Percentiles rank a stretch among this genome's conserved stretches.
Evolutionary conservation across 2,329 filamentous ascomycete genomes (phyloP).

Genomic region (Sordariomycetes sp.): DNA sequence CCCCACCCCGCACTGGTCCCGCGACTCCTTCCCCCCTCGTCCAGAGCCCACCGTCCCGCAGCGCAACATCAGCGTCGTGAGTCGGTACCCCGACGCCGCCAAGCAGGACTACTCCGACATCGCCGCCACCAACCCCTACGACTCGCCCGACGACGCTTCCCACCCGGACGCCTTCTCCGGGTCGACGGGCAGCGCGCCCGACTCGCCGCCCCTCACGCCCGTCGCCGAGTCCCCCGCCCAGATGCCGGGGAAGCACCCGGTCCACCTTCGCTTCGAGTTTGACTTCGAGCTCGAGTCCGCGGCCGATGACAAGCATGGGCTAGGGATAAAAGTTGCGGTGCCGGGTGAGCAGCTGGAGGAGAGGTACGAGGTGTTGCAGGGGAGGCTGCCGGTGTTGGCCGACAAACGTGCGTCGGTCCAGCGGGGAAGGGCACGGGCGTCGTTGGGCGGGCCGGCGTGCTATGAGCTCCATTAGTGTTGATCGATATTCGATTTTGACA

Average conservation of each 20-base stretch:
- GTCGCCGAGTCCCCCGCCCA: not conserved
- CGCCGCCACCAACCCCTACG: conserved; percentile 7
- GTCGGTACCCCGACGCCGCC: conserved; percentile 7
- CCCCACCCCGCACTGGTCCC: not conserved
- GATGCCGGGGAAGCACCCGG: not conserved
- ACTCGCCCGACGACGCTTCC: not conserved
- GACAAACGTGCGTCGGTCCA: not conserved
- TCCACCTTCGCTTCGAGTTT: not conserved
- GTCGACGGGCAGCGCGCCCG: no score
- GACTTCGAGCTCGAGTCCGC: not conserved
- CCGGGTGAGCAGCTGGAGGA: not conserved
- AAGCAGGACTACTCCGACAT: conserved; percentile 9
- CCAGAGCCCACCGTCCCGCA: not conserved
- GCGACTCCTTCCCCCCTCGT: not conserved
- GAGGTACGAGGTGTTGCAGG: not conserved
- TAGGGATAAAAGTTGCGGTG: not conserved
- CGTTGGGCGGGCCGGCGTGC: not conserved
- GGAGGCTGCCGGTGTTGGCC: not conserved
- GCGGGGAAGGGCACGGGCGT: not conserved
- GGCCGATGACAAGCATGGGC: not conserved
- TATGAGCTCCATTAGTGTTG: not conserved
- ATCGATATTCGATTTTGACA: not conserved
- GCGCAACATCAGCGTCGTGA: conserved; percentile 5
- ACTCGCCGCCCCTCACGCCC: not conserved
- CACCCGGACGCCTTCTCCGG: not conserved